Conservation (phyloP, 495 filamentous ascomycete genomes). For the Lasiosphaeria miniovina region DNA sequence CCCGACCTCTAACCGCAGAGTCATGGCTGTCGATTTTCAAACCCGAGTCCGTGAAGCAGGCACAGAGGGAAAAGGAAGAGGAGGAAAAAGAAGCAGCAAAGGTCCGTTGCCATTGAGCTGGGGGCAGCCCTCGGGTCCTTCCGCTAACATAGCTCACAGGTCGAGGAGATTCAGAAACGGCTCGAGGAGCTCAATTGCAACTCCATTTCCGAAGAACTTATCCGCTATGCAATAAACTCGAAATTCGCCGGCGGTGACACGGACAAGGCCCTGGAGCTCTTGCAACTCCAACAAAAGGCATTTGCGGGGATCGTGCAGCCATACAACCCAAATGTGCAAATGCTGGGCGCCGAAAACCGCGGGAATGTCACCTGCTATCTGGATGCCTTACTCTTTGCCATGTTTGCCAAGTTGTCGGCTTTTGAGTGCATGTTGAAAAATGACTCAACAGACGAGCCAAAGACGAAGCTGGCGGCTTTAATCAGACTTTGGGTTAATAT, state of each 20-base stretch:
- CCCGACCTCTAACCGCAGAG: slow-evolving; percentile 39
- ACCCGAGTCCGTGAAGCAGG: slow-evolving; percentile 48
- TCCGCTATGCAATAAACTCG: slow-evolving; percentile 65
- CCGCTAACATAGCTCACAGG: slow-evolving; percentile 35
- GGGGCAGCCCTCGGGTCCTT: neutral
- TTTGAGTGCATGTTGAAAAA: slow-evolving; percentile 82
- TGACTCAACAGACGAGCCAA: slow-evolving; percentile 61
- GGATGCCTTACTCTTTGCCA: slow-evolving; percentile 89
- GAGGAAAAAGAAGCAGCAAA: slow-evolving; percentile 42
- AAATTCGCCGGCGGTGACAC: slow-evolving; percentile 64
- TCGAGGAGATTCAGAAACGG: slow-evolving; percentile 52
- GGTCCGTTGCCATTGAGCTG: slow-evolving; percentile 22
- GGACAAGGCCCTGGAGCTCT: slow-evolving; percentile 70
- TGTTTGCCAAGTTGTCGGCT: slow-evolving; percentile 86
- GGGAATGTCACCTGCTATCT: slow-evolving; percentile 86
- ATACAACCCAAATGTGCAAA: slow-evolving; percentile 64
- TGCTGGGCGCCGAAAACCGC: slow-evolving; percentile 86
- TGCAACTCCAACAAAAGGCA: slow-evolving; percentile 72
- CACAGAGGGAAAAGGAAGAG: slow-evolving; percentile 55
- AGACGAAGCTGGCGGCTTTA: slow-evolving; percentile 67
- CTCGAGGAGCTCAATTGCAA: slow-evolving; percentile 53
- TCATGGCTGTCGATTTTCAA: slow-evolving; percentile 55
- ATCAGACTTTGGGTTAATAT: slow-evolving; percentile 91
- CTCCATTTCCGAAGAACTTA: slow-evolving; percentile 56
- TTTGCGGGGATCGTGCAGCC: slow-evolving; percentile 74